Evolutionary conservation across 345 rosid genomes (phyloP).

Genomic region (Populus tremula): DNA sequence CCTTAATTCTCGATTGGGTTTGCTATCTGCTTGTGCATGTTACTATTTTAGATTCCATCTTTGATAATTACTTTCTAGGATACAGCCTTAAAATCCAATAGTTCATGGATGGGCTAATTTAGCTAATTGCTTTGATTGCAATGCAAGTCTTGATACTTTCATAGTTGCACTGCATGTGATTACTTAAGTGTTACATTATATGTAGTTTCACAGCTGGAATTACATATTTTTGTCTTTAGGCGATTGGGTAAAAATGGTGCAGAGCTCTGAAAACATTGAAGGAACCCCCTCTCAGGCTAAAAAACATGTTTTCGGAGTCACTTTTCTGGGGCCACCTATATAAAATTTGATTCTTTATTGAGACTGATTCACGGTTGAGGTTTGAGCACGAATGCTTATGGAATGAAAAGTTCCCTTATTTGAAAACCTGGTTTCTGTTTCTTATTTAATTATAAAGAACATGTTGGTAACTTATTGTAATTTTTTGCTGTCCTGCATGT

Average conservation of each 20-base stretch:
- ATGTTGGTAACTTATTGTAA: too few relatives aligned
- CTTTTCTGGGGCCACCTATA: neutral
- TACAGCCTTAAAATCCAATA: neutral
- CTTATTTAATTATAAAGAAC: neutral
- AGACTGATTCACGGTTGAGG: neutral
- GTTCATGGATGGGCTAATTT: neutral
- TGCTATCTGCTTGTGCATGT: conserved; percentile 1
- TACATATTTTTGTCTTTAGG: neutral
- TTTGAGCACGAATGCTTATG: neutral
- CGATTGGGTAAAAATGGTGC: neutral
- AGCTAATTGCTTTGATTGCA: conserved; percentile 1
- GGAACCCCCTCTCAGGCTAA: neutral
- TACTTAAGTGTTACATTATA: neutral
- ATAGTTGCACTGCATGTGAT: neutral
- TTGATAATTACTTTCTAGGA: neutral
- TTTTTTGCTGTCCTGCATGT: too few relatives aligned
- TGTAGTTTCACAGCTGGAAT: neutral
- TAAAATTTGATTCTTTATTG: neutral
- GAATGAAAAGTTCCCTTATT: neutral
- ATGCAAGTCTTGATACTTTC: neutral
- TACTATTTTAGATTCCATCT: neutral
- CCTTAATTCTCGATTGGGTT: conserved; percentile 2
- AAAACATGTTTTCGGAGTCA: neutral
- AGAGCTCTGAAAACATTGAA: neutral
- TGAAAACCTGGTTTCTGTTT: neutral